Percentiles rank a stretch among this genome's conserved stretches.
These are phyloP conservation scores for Glycine soja DNA, from an alignment of 306 rosid genomes.

Conservation along the genomic window DNA sequence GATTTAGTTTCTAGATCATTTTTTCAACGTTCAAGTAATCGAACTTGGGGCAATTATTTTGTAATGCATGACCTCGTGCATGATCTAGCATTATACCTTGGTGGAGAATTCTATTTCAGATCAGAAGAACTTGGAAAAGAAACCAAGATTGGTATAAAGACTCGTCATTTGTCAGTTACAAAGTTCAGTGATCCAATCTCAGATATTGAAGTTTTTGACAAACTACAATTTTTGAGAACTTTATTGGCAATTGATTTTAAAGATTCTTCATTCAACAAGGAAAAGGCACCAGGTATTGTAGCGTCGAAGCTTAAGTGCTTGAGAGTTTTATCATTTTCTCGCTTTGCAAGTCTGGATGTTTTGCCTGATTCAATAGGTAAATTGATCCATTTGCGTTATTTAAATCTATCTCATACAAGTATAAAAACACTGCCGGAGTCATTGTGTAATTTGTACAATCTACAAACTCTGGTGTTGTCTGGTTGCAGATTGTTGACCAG, in stretches of 20 bases:
- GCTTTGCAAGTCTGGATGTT: neutral
- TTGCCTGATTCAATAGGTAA: neutral
- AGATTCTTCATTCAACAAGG: neutral
- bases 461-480: neutral
- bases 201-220: neutral
- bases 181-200: neutral
- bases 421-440: neutral
- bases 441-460: neutral
- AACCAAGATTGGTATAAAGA: neutral
- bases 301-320: neutral
- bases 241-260: neutral
- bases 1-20: neutral
- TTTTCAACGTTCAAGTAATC: neutral
- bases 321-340: neutral
- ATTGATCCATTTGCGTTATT: neutral
- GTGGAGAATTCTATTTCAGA: too few relatives aligned
- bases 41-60: neutral
- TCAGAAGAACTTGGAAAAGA: neutral
- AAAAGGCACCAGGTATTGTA: neutral
- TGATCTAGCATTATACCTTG: too few relatives aligned
- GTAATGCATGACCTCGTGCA: neutral
- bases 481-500: neutral
- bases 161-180: neutral
- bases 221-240: neutral
- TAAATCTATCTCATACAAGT: neutral